Percentiles rank a stretch among this genome's conserved stretches.
Conservation (phyloP, 225 moss, liverwort and hornwort genomes). For the Polytrichum formosum region DNA sequence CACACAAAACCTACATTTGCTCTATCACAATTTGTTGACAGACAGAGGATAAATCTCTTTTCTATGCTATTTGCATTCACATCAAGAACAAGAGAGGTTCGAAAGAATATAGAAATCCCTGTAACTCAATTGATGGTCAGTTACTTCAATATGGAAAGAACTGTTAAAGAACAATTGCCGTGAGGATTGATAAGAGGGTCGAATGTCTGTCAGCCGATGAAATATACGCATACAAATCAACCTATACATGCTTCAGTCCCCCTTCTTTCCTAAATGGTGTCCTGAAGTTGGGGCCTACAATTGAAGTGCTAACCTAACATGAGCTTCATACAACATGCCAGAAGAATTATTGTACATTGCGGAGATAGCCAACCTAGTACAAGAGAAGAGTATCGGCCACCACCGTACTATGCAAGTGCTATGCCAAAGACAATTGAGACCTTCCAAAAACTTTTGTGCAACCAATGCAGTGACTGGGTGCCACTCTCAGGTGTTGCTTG, state of each 20-base stretch:
- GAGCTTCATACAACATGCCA: constrained; percentile 15
- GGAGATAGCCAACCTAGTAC: constrained; percentile 21
- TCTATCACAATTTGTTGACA: too few species aligned
- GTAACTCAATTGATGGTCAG: constrained; percentile 6
- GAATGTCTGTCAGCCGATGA: constrained; percentile 35
- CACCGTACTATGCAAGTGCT: constrained; percentile 12
- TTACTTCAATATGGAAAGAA: constrained; percentile 3
- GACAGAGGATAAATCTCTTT: too few species aligned
- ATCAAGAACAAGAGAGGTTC: too few species aligned
- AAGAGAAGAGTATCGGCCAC: constrained; percentile 17
- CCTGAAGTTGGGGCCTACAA: constrained; percentile 15
- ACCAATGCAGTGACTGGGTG: constrained; percentile 6
- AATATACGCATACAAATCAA: constrained; percentile 21
- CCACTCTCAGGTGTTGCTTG: constrained; percentile 17
- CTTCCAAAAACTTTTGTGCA: constrained; percentile 9
- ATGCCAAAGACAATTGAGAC: constrained; percentile 1
- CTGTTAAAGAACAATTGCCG: constrained; percentile 8
- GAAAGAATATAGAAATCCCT: too few species aligned
- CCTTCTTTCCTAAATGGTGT: constrained; percentile 3
- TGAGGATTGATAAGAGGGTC: constrained; percentile 37
- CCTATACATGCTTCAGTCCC: constrained; percentile 13
- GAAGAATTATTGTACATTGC: constrained; percentile 47
- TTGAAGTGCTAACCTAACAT: constrained; percentile 22
- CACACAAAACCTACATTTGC: too few species aligned
- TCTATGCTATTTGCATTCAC: too few species aligned